Base-by-base conservation (phyloP, 2,329 filamentous ascomycete species). In the Ophiostoma pallidulum region DNA sequence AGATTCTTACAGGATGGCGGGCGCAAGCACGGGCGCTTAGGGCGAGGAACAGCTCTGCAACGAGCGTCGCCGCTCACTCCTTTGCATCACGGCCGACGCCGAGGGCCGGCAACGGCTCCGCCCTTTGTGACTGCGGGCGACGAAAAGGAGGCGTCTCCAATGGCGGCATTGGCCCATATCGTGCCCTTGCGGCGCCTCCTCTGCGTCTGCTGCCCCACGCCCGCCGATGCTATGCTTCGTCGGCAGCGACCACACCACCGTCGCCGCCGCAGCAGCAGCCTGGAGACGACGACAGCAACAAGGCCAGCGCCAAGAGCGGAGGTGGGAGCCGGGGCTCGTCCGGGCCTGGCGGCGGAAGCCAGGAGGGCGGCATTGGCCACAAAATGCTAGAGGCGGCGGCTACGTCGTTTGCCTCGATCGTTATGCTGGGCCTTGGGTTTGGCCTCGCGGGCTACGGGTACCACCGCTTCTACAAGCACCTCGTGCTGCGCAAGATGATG, bases 401-500 rank as follows among this genome's bases (percentile, higher is more conserved):
- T 8, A 89, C 86, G 0, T 88, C 85, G 0, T 74, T 87, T 51
- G 83, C 85, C 22, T 87, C 83, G 19, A 83, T 91, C 48, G 56
- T 82, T 10, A 78, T 91, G 14, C 68, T 91, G 28, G 86, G 81
- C 56, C 68, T 74, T 16, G 79, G 76, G 26, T 82, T 82, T 58
- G 73, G 70, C 38, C 57, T 75, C 20, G 84, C 86, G 7, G 87
- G 83, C 20, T 91, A 86, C 63, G 73, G 74, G 41, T 94, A 92
- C 61, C 86, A 92, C 63, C 80, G 76, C 58, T 79, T 77, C 61
- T 97, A 98, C 76, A 98, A 98, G 68, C 75, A 82, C 65, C 68
- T 94, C 48, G 88, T 97, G 24, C 70, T 97, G n/a, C 70, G 81
- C 54, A 98, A 98, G 67, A 97, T 98, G 73, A 79, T 86, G 55